Percentiles rank a stretch among this genome's conserved stretches.
Conservation (phyloP, 1,284 basidiomycete species). For the Hemileia vastatrix region DNA sequence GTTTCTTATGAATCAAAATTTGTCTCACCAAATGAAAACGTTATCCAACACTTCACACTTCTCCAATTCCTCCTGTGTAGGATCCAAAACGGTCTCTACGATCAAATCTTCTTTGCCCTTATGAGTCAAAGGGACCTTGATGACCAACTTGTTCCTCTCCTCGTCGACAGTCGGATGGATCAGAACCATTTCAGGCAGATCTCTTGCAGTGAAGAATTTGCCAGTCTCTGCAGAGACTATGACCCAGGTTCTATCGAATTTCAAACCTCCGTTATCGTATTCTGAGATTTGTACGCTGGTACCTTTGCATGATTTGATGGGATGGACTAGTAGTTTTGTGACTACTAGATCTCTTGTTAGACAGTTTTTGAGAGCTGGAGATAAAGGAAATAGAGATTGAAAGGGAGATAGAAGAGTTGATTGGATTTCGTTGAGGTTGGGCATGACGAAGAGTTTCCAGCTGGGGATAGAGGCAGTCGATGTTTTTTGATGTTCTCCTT, state of each 20-base stretch:
- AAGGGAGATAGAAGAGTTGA: too few relatives aligned
- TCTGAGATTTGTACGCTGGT: slow-evolving; percentile 29
- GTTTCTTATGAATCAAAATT: too few relatives aligned
- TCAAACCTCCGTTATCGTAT: slow-evolving; percentile 31
- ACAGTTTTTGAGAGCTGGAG: too few relatives aligned
- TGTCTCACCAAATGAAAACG: slow-evolving; percentile 32
- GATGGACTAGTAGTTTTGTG: slow-evolving; percentile 32
- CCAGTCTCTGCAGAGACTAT: slow-evolving; percentile 33
- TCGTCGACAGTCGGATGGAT: slow-evolving; percentile 31
- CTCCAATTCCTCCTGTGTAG: slow-evolving; percentile 23
- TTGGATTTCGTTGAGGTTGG: too few relatives aligned
- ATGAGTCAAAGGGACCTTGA: slow-evolving; percentile 32
- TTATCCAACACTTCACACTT: slow-evolving; percentile 31
- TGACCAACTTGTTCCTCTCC: slow-evolving; percentile 26
- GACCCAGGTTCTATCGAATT: slow-evolving; percentile 38
- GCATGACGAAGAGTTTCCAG: too few relatives aligned
- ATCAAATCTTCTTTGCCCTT: slow-evolving; percentile 24
- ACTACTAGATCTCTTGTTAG: too few relatives aligned
- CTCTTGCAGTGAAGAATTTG: slow-evolving; percentile 36
- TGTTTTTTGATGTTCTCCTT: too few relatives aligned
- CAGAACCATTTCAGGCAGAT: slow-evolving; percentile 36
- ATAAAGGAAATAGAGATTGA: too few relatives aligned
- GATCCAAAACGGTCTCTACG: slow-evolving; percentile 29
- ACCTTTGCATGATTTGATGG: slow-evolving; percentile 38
- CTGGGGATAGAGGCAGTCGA: too few relatives aligned